Conservation (phyloP, 257 asterid species). For the Leptodermis oblonga region DNA sequence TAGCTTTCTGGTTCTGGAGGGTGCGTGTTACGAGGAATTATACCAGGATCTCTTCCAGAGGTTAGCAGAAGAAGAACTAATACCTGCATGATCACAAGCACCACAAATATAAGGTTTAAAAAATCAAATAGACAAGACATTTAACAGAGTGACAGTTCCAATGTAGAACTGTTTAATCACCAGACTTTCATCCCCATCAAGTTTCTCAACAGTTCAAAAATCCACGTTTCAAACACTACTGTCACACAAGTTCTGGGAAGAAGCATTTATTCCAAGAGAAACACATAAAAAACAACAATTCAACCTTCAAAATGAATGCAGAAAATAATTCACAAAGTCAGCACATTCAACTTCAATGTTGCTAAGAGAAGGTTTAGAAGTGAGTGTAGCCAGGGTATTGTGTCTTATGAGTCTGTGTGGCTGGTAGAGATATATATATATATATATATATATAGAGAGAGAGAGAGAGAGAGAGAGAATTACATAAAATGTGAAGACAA, state of each 20-base stretch:
- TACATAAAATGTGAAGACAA: constrained; percentile 72
- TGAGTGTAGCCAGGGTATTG: not conserved
- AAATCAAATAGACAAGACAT: not conserved
- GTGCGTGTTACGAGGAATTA: constrained; percentile 86
- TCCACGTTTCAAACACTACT: not conserved
- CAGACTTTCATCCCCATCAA: constrained; percentile 1
- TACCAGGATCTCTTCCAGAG: constrained; percentile 98
- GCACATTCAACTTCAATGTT: not conserved
- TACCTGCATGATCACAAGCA: constrained; percentile 46
- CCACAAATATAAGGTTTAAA: not conserved
- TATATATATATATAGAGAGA: not conserved
- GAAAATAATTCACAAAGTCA: not conserved
- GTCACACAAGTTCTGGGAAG: not conserved
- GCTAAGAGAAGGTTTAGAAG: not conserved
- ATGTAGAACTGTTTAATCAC: not conserved
- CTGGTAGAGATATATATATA: too few relatives aligned
- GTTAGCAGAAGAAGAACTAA: constrained; percentile 84
- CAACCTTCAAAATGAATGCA: constrained; percentile 1
- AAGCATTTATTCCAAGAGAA: not conserved
- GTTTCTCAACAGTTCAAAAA: too few relatives aligned
- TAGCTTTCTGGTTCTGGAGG: constrained; percentile 96
- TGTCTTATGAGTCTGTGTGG: too few relatives aligned
- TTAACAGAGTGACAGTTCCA: not conserved
- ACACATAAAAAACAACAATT: not conserved
- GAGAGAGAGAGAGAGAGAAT: constrained; percentile 25